Evolutionary conservation across 1,284 basidiomycete genomes (phyloP), one percentile per base, ranked within the genome.

Genomic region (Ceratobasidium sp.): DNA sequence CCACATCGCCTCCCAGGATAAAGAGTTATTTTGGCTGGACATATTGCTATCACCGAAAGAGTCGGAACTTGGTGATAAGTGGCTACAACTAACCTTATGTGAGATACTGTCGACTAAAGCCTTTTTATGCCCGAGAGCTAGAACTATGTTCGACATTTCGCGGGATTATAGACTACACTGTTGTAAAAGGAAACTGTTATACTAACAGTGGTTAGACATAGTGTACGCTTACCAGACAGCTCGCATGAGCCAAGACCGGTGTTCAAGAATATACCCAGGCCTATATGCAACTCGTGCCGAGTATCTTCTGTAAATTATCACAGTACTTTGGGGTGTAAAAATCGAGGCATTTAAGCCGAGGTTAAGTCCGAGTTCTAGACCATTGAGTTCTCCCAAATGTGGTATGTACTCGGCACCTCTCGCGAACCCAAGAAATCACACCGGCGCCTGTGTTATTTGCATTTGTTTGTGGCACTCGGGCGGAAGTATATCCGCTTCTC

Each of bases 371-470:
- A 10, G 40, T 5, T 50, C 48, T 20, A 50, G 48, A 50, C 48
- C 48, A 50, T 20, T 15, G 20, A 50, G n/a, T n/a, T n/a, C 48
- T 20, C 48, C 48, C 20, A 50, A 50, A 20, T 20, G 20, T 20
- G 15, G 20, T 50, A 50, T 46, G 44, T 46, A 46, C 44, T n/a
- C n/a, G n/a, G n/a, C n/a, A n/a, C n/a, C n/a, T n/a, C n/a, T n/a
- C n/a, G 12, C 57, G 28, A 15, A 17, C 26, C 57, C 3, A n/a
- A 20, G 61, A 64, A 42, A 40, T 44, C 17, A n/a, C 57, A 13
- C 33, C 48, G 28, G 46, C 46, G 66, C 66, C 38, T 68, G 46
- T 38, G 48, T 28, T 54, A 26, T 54, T 52, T 68, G 46, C 28
- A 38, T 68, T 28, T 15, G 12, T 38, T 68, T 54, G 46, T 38